Percentiles rank a stretch among this genome's conserved stretches.
Conservation (phyloP, 768 basidiomycete genomes). For the Lanmaoa pseudosensibilis region DNA sequence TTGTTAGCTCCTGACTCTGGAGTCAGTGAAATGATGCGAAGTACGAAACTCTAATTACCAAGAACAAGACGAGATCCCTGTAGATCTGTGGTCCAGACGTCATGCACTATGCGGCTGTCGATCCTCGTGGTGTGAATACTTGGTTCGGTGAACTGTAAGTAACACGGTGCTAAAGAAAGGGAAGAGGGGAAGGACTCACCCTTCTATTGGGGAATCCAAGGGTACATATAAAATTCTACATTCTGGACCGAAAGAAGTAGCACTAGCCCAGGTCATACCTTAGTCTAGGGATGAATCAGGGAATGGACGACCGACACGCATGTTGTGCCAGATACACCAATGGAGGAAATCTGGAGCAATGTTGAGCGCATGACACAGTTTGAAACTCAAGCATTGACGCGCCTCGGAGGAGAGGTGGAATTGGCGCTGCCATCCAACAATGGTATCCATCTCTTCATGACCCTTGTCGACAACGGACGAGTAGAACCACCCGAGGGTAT, state of each 20-base stretch:
- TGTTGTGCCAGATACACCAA: slow-evolving; percentile 44
- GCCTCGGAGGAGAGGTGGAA: slow-evolving; percentile 37
- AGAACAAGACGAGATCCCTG: slow-evolving; percentile 48
- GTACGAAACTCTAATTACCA: slow-evolving; percentile 37
- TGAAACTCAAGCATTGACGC: neutral
- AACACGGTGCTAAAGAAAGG: neutral
- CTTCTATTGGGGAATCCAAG: slow-evolving; percentile 40
- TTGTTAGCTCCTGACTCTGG: slow-evolving; percentile 49
- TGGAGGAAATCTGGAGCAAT: slow-evolving; percentile 48
- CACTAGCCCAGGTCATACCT: slow-evolving; percentile 38
- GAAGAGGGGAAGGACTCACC: slow-evolving; percentile 32
- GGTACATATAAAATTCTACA: slow-evolving; percentile 47
- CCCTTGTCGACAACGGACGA: slow-evolving; percentile 24
- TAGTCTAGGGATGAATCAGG: neutral
- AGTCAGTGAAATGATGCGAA: neutral
- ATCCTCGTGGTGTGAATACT: slow-evolving; percentile 29
- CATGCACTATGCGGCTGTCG: slow-evolving; percentile 43
- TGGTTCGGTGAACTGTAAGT: neutral
- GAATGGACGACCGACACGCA: slow-evolving; percentile 45
- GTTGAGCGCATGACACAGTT: neutral
- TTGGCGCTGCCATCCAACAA: slow-evolving; percentile 42
- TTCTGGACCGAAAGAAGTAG: slow-evolving; percentile 55
- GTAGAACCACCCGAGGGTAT: slow-evolving; percentile 54
- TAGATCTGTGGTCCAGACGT: slow-evolving; percentile 59
- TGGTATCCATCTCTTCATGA: neutral